phyloP scores from a whole-genome alignment of 2,329 filamentous ascomycete genomes.

The Diaporthe velutina region DNA sequence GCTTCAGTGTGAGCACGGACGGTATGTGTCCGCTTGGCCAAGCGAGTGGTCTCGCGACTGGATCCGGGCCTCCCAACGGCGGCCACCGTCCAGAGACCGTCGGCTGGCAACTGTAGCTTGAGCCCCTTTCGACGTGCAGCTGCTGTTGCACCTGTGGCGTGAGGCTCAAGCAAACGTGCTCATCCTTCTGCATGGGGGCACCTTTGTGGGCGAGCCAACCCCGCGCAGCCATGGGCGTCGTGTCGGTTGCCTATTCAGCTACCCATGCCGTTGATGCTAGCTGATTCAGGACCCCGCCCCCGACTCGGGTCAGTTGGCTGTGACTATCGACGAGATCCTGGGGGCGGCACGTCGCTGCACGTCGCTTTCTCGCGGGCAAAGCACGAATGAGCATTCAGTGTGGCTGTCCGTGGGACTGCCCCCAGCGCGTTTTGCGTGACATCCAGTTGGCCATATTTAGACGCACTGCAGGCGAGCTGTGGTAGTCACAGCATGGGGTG shows the following conservation, averaged over 20 bases:
- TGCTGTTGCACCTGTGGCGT: constrained; percentile 24
- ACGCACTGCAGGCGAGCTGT: constrained; percentile 17
- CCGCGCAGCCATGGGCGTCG: constrained; percentile 22
- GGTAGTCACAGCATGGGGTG: constrained; percentile 22
- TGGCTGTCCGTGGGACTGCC: constrained; percentile 9
- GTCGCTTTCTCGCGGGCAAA: constrained; percentile 28
- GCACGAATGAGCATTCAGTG: constrained; percentile 28
- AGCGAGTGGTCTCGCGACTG: background rate
- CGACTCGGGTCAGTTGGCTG: constrained; percentile 26
- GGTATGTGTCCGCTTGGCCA: constrained; percentile 20
- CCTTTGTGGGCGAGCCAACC: constrained; percentile 6
- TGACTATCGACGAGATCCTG: constrained; percentile 17
- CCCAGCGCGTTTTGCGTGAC: constrained; percentile 21
- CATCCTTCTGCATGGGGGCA: constrained; percentile 14
- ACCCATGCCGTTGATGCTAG: constrained; percentile 28
- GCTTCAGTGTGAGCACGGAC: constrained; percentile 19
- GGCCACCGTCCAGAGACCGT: constrained; percentile 25
- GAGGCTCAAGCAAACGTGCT: constrained; percentile 31
- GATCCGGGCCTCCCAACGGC: constrained; percentile 14
- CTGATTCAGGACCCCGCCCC: constrained; percentile 25
- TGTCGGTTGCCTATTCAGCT: constrained; percentile 26
- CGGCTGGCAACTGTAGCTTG: constrained; percentile 14
- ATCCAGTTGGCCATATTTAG: constrained; percentile 33
- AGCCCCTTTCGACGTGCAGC: constrained; percentile 33
- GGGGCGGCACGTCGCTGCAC: constrained; percentile 24